phyloP scores from a whole-genome alignment of 139 green algal genomes.

The Tetradesmus lagerheimii region DNA sequence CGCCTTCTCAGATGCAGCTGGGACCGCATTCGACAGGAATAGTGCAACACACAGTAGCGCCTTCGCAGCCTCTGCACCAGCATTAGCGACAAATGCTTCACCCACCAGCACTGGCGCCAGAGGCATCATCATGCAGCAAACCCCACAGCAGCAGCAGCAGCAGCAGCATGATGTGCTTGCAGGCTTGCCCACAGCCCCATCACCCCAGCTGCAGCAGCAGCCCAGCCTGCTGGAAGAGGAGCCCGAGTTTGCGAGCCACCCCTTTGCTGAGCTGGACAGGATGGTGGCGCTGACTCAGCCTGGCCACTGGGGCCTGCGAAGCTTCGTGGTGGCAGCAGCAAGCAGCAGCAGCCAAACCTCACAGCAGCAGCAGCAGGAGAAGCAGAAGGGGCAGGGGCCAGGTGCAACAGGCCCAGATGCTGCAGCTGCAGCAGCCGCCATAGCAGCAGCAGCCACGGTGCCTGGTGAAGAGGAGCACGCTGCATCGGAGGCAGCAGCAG shows the following conservation, averaged over 20 bases:
- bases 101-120: neutral
- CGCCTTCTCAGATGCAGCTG: neutral
- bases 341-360: neutral
- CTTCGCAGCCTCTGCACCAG: neutral
- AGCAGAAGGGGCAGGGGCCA: neutral
- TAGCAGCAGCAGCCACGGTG: neutral
- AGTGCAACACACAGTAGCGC: neutral
- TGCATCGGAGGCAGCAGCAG: neutral
- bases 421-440: neutral
- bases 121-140: neutral
- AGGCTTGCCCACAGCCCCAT: neutral
- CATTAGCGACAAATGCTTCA: neutral
- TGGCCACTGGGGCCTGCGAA: constrained; percentile 24
- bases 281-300: neutral
- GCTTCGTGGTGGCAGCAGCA: constrained; percentile 35
- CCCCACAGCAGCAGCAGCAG: constrained; percentile 19
- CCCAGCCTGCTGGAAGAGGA: constrained; percentile 16
- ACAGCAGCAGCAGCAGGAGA: constrained; percentile 6
- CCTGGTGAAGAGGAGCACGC: neutral
- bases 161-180: neutral
- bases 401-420: neutral
- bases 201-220: constrained; percentile 12
- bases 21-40: neutral
- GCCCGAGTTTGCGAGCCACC: neutral
- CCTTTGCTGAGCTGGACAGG: neutral